Evolutionary conservation across 106 monocot genomes (phyloP).

Genomic region (Dendrobium nobile): DNA sequence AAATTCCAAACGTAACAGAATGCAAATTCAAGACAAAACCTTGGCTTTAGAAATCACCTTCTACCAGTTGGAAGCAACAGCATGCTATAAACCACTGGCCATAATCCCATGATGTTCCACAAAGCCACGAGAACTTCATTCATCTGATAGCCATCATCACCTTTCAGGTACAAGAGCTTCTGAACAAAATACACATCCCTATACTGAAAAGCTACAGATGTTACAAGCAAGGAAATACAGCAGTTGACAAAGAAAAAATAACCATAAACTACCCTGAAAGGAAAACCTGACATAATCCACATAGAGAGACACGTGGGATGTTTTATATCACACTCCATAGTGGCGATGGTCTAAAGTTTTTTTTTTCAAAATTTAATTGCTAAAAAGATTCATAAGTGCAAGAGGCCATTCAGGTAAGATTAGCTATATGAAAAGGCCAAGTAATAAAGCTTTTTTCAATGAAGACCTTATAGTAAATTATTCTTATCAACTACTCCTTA

Average conservation of each 20-base stretch:
- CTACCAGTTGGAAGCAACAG: slow-evolving; percentile 76
- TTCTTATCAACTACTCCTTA: no score
- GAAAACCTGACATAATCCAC: not conserved
- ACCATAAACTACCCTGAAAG: no score
- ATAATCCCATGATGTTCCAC: slow-evolving; percentile 94
- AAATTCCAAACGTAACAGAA: not conserved
- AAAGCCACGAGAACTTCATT: slow-evolving; percentile 86
- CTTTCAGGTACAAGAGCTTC: slow-evolving; percentile 78
- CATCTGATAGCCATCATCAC: slow-evolving; percentile 89
- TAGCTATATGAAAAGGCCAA: no score
- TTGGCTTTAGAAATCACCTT: slow-evolving; percentile 47
- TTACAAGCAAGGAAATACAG: not conserved
- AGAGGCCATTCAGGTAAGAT: not conserved
- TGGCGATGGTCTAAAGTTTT: not conserved
- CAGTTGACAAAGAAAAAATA: not conserved
- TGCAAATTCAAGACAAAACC: not conserved
- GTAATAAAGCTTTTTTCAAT: no score
- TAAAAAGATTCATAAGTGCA: not conserved
- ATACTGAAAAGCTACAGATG: slow-evolving; percentile 33
- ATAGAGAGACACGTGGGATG: not conserved
- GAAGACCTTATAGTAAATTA: no score
- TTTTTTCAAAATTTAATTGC: not conserved
- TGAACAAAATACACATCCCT: slow-evolving; percentile 83
- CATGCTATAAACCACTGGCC: slow-evolving; percentile 91
- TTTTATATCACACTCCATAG: not conserved